Evolutionary conservation across 345 rosid genomes (phyloP), one percentile per base, ranked within the genome.

Genomic region (Lepidium didymum): DNA sequence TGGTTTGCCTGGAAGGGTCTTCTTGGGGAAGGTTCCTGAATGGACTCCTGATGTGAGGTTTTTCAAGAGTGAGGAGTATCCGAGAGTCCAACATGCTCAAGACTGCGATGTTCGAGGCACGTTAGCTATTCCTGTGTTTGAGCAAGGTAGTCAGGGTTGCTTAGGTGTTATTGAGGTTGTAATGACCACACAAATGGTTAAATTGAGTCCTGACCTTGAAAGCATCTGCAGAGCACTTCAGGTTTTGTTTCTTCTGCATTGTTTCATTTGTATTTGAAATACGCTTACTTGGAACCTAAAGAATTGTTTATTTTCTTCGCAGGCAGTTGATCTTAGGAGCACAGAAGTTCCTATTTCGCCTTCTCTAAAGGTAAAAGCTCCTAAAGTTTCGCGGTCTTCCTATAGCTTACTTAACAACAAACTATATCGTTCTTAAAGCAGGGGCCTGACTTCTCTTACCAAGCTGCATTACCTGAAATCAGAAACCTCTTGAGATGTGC

Each of bases 31-130:
- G 75, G 85, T 87, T 77, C 97, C 97, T 37, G 98, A 93, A 76
- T 93, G 97, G 96, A 90, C 94, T 43, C 98, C 97, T 21, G 97
- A 93, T 83, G 97, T 88, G 45, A 83, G 89, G 50, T 90, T 87
- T 80, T 90, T 90, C 64, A 83, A 79, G 82, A 87, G 85, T 38
- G 97, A 93, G 13, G 98, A 93, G 68, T 93, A 90, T 77, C 83
- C 76, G 0, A 83, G 97, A 62, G 81, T 90, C 2, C 71, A 53
- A 69, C 82, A 93, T 67, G 98, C 98, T 67, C 94, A 86, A 69
- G 79, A 71, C 69, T 81, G 77, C 38, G 92, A 87, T 73, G 88
- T 94, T 10, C 81, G 92, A 2, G 99, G 99, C 16, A 86, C 92
- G 1, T 76, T 90, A 35, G 99, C 99, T 12, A 83, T 94, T 72